Evolutionary conservation across 2,329 filamentous ascomycete species (phyloP), one percentile per base, ranked within the genome.

Genomic region (Clonostachys solani): DNA sequence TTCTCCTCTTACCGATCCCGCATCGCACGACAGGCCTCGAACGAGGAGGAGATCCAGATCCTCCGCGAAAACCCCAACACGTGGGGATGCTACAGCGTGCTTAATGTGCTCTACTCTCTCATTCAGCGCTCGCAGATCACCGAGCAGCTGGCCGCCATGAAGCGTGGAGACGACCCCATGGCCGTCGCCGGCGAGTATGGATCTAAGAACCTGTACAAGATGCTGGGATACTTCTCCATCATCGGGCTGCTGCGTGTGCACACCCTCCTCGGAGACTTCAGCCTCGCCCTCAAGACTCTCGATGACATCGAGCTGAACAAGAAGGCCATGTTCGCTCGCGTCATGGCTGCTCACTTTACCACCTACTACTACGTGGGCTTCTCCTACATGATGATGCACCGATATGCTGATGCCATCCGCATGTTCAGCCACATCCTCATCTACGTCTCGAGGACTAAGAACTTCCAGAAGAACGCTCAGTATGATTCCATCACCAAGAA

Each of bases 381-480:
- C 84, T 95, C 90, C 58, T 99, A 99, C 86, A 97, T 99, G 92
- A 99, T 99, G 94, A 95, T 97, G 89, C 91, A 94, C 75, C 89
- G 94, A 67, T 99, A 99, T 69, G 89, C 91, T 72, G 94, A 99
- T 72, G 94, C 94, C 69, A 96, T 99, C 75, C 91, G 92, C 80
- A 96, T 96, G 87, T 99, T 99, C 84, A 95, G 89, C 80, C 94
- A 99, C 81, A 99, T 99, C 71, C 84, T 99, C 60, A 87, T 99
- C 74, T 99, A 97, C 74, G 92, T 99, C 57, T 96, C 91, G 58
- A 82, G 94, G 62, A 99, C 94, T 65, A 99, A 99, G 88, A 97
- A 97, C 81, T 97, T 97, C 84, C 94, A 99, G 75, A 99, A 97
- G 85, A 95, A 92, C 69, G 87, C 89, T 29, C 88, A 96, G 75